Base-by-base conservation (phyloP, 768 basidiomycete species). In the Rhodotorula graminis region DNA sequence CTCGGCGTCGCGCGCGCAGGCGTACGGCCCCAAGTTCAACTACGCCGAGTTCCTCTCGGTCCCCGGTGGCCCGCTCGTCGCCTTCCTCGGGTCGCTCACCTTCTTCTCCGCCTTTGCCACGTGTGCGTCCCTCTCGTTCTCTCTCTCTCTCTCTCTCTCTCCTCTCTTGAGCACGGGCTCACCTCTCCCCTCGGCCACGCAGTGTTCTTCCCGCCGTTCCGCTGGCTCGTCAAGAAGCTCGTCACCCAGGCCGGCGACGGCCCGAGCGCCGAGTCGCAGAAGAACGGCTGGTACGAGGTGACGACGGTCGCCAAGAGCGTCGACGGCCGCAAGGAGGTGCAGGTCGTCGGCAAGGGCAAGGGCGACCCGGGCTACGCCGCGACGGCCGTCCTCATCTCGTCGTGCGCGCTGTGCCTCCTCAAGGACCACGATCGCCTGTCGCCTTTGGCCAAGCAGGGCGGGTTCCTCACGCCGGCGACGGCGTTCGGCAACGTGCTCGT, bases 401-500 rank as follows among this genome's bases (percentile, higher is more conserved):
- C 94, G 82, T 86, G 86, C 25, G 94, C 91, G 0, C 84, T 97
- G 23, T 85, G 85, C 27, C 82, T 94, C 62, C 82, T 88, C 4
- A 84, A 87, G 21, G 77, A 83, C 42, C 82, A 85, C 27, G 83
- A 82, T 25, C 79, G 82, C 9, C 85, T 93, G 3, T 86, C 91
- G 0, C 74, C 83, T 2, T 79, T 88, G 14, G 88, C 85, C 8
- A 83, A 82, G 61, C 80, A 83, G 59, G 93, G 93, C 21, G 93
- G 94, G 2, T 81, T 93, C 5, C 82, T 96, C 61, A 97, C 94
- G 3, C 89, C 93, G 0, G 86, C 89, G 81, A 87, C 86, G 9
- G 93, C 90, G 2, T 85, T 95, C 68, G 93, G 93, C 25, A 87
- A 90, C 71, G 86, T 87, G 14, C 80, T 94, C 50, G 82, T 93